These are phyloP conservation scores for Backusella australiensis DNA, from an alignment of 192 early-diverging fungal species.

Conservation along the genomic window DNA sequence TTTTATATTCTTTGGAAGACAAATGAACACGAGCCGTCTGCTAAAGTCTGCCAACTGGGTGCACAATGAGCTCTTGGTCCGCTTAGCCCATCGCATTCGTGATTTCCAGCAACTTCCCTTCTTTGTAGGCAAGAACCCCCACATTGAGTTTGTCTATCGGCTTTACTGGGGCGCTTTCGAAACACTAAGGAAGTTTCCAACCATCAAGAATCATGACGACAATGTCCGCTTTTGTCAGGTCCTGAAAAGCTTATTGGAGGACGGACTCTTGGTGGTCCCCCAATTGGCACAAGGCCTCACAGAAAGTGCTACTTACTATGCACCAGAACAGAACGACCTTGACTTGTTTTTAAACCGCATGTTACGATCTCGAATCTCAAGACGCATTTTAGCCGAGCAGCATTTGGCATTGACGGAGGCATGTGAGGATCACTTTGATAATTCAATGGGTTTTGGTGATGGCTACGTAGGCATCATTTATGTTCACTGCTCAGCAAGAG, in stretches of 20 bases:
- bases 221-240: constrained; percentile 80
- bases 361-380: constrained; percentile 84
- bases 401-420: constrained; percentile 81
- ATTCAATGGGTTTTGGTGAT: constrained; percentile 37
- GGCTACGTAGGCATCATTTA: constrained; percentile 72
- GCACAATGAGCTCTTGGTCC: constrained; percentile 81
- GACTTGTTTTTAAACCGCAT: constrained; percentile 90
- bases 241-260: constrained; percentile 68
- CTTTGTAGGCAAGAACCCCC: constrained; percentile 90
- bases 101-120: constrained; percentile 93
- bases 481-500: constrained; percentile 58
- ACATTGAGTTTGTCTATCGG: constrained; percentile 80
- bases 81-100: constrained; percentile 90
- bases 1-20: constrained; percentile 86
- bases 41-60: constrained; percentile 89
- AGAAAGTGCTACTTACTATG: constrained; percentile 58
- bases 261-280: constrained; percentile 85
- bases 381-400: constrained; percentile 91
- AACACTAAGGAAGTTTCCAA: constrained; percentile 63
- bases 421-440: constrained; percentile 44
- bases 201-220: constrained; percentile 76
- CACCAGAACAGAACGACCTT: constrained; percentile 54
- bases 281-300: constrained; percentile 85
- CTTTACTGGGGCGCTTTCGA: constrained; percentile 97
- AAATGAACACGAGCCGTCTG: constrained; percentile 81